These are phyloP conservation scores for Erythrobasidium hasegawianum DNA, from an alignment of 1,284 basidiomycete genomes.

Conservation along the genomic window DNA sequence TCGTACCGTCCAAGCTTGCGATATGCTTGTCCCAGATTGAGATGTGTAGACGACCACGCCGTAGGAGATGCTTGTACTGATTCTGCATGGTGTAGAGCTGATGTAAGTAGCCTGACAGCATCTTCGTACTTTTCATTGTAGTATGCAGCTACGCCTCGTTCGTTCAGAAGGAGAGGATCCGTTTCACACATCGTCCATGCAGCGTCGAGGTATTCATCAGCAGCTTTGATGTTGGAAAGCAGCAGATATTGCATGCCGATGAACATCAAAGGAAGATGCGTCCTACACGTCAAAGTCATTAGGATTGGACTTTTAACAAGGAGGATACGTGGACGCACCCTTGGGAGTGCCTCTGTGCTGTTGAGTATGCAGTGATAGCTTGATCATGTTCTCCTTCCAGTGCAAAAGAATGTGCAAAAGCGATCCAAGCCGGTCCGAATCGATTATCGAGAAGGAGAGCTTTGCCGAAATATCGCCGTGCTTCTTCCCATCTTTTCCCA, in stretches of 20 bases:
- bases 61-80: slow-evolving; percentile 77
- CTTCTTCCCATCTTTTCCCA: slow-evolving; percentile 77
- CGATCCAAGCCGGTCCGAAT: slow-evolving; percentile 94
- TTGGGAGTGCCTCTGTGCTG: slow-evolving; percentile 86
- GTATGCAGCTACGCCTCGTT: slow-evolving; percentile 87
- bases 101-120: slow-evolving; percentile 67
- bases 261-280: slow-evolving; percentile 88
- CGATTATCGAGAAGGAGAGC: slow-evolving; percentile 93
- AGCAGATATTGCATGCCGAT: slow-evolving; percentile 98
- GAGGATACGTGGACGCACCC: slow-evolving; percentile 69
- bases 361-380: slow-evolving; percentile 96
- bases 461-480: slow-evolving; percentile 90
- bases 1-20: slow-evolving; percentile 69
- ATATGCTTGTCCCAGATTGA: slow-evolving; percentile 83
- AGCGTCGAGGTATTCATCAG: slow-evolving; percentile 80
- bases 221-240: slow-evolving; percentile 74
- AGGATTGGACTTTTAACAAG: too few relatives aligned
- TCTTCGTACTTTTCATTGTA: slow-evolving; percentile 68
- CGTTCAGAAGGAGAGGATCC: slow-evolving; percentile 87
- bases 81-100: slow-evolving; percentile 67
- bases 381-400: slow-evolving; percentile 97
- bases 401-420: slow-evolving; percentile 95
- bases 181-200: slow-evolving; percentile 72
- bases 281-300: too few relatives aligned
- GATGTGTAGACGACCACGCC: slow-evolving; percentile 79